Conservation (phyloP, 108 stramenopile species). For the Skeletonema costatum region DNA sequence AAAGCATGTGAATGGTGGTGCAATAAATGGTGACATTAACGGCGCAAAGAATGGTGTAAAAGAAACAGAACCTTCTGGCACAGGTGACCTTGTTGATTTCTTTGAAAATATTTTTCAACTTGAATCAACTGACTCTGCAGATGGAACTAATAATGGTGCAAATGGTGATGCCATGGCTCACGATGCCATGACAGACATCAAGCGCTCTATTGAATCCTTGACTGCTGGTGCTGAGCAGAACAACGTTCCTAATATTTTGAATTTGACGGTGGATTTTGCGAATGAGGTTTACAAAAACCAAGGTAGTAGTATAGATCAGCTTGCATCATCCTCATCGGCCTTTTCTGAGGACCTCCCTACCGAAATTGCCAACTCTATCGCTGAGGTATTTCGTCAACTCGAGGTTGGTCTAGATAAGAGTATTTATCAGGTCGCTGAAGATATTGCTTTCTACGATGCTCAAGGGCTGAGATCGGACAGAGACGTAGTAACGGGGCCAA, state of each 20-base stretch:
- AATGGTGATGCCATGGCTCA: conserved; percentile 8
- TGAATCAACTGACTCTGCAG: conserved; percentile 4
- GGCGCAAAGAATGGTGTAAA: not conserved
- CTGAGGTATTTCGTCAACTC: conserved; percentile 36
- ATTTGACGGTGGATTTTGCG: conserved; percentile 48
- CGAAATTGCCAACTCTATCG: conserved; percentile 40
- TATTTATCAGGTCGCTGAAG: conserved; percentile 38
- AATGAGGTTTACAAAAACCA: conserved; percentile 37
- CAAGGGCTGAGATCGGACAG: conserved; percentile 35
- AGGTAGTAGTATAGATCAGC: conserved; percentile 19
- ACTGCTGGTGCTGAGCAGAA: conserved; percentile 15
- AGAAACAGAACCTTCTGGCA: conserved; percentile 6
- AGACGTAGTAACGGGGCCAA: conserved; percentile 37
- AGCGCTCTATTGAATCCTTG: conserved; percentile 42
- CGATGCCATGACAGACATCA: conserved; percentile 30
- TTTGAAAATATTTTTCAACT: conserved; percentile 40
- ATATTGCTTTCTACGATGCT: conserved; percentile 47
- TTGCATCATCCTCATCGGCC: conserved; percentile 26
- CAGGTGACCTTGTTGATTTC: conserved; percentile 29
- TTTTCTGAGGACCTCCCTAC: conserved; percentile 38
- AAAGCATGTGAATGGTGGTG: not conserved
- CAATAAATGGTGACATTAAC: not conserved
- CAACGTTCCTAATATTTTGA: conserved; percentile 35
- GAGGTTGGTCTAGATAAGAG: conserved; percentile 47
- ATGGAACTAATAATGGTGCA: not conserved